Base-by-base conservation (phyloP, 2,329 filamentous ascomycete genomes). In the Fusarium mexicanum region DNA sequence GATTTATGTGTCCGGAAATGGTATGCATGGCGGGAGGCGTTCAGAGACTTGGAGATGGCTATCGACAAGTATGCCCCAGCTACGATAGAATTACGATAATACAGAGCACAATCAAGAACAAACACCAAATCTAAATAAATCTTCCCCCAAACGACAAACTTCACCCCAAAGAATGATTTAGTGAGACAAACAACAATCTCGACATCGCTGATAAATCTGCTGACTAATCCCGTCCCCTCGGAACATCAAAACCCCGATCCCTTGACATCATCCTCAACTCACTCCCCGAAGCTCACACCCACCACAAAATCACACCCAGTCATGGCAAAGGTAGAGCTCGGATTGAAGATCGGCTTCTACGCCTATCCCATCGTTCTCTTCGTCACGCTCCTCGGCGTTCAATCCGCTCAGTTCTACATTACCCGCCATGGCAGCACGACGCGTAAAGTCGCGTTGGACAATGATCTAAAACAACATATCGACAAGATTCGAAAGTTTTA, bases 341-440 rank as follows among this genome's bases (percentile, higher is more conserved):
- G 81, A 43, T 74, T 85, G 55, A 78, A 81, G 67, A 76, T 82
- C 13, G 81, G 81, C 67, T 85, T 85, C 71, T 85, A 85, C 58
- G 61, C 81, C 59, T 85, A 85, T 66, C 84, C 84, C 2, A 81
- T 80, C 46, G 77, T 80, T 10, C 79, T 85, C 14, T 84, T 85
- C 53, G 64, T 77, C 8, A 79, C 81, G 4, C 71, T 85, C 11
- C 61, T 85, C 22, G 77, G 80, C 7, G 80, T 79, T 1, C 83
- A 85, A 71, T 75, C 82, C 11, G 58, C 82, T 43, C 79, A 81
- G 62, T 85, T 83, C 71, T 84, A 81, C 72, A 79, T 78, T 61
- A 75, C 78, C 64, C 80, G 81, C 20, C 78, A 71, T 69, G 76
- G 77, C 37, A 76, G 76, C 37, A 74, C 40, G 3, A 44, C 75